phyloP scores from a whole-genome alignment of 2,329 filamentous ascomycete species.

The Ascochyta pisi region DNA sequence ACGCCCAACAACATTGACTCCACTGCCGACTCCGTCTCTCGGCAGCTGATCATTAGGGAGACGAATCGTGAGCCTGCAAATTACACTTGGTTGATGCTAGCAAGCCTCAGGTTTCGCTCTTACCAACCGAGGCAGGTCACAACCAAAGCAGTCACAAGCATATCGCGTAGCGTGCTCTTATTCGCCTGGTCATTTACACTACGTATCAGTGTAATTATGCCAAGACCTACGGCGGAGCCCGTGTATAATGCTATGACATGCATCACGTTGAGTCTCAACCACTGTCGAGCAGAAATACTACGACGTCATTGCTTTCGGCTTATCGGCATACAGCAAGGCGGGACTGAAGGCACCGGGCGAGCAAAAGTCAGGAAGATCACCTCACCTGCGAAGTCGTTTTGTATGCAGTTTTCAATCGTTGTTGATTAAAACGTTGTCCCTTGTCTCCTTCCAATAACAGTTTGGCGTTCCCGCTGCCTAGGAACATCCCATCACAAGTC shows the following conservation, averaged over 20 bases:
- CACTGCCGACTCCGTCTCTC: slow-evolving; percentile 1
- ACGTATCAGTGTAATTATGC: slow-evolving; percentile 19
- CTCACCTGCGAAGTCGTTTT: not conserved
- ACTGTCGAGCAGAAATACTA: not conserved
- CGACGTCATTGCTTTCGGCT: slow-evolving; percentile 7
- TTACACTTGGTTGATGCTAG: not conserved
- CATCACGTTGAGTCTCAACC: not conserved
- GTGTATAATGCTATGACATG: slow-evolving; percentile 8
- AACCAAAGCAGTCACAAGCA: not conserved
- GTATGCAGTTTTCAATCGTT: not conserved
- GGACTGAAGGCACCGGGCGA: not conserved
- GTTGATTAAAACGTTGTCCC: not conserved
- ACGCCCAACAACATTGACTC: not conserved
- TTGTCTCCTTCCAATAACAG: slow-evolving; percentile 24
- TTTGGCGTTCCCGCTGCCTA: slow-evolving; percentile 26
- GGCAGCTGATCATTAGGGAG: not conserved
- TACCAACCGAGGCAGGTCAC: slow-evolving; percentile 11
- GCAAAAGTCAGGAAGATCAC: not conserved
- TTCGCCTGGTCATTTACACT: slow-evolving; percentile 2
- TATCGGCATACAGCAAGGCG: not conserved
- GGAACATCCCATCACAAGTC: slow-evolving; percentile 9
- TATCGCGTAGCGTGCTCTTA: not conserved
- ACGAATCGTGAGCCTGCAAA: not conserved
- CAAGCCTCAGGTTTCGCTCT: not conserved
- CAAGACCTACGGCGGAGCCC: slow-evolving; percentile 4